These are phyloP conservation scores for Thyridium curvatum DNA, from an alignment of 2,329 filamentous ascomycete genomes.

Conservation along the genomic window DNA sequence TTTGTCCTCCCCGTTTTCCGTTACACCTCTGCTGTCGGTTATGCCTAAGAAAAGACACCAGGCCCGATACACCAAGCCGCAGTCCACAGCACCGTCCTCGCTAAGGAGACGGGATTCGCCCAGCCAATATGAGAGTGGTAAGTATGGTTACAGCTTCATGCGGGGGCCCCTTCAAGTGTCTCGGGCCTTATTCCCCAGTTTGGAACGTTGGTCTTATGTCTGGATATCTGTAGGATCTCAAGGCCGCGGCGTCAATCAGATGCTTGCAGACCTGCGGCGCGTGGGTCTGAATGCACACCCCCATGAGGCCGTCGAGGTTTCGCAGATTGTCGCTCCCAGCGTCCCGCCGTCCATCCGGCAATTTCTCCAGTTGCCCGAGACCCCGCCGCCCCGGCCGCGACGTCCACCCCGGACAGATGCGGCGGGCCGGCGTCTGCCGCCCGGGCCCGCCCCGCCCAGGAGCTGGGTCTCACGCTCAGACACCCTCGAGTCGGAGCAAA, in stretches of 20 bases:
- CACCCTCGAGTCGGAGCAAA: conserved; percentile 3
- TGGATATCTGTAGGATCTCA: conserved; percentile 4
- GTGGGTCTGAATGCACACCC: conserved; percentile 21
- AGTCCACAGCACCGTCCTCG: conserved; percentile 45
- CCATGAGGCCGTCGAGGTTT: conserved; percentile 3
- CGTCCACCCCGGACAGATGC: conserved; percentile 36
- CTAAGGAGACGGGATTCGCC: conserved; percentile 13
- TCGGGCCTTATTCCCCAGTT: too few species aligned
- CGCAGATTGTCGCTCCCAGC: conserved; percentile 32
- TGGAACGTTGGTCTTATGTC: too few species aligned
- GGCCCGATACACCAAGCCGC: conserved; percentile 51
- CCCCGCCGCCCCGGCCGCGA: conserved; percentile 43
- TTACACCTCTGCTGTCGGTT: conserved; percentile 7
- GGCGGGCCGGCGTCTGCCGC: conserved; percentile 44
- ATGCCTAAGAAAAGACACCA: conserved; percentile 62
- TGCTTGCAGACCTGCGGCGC: conserved; percentile 51
- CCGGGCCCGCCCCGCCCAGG: conserved; percentile 52
- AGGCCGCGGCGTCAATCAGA: conserved; percentile 49
- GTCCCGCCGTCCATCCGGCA: conserved; percentile 53
- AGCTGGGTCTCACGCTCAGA: conserved; percentile 38
- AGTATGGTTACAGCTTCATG: too few species aligned
- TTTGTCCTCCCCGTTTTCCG: background rate
- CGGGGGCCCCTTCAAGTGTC: too few species aligned
- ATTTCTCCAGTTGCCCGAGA: conserved; percentile 54
- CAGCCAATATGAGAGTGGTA: too few species aligned